These are phyloP conservation scores for Septoria petroselini DNA, from an alignment of 2,329 filamentous ascomycete genomes.

Conservation along the genomic window DNA sequence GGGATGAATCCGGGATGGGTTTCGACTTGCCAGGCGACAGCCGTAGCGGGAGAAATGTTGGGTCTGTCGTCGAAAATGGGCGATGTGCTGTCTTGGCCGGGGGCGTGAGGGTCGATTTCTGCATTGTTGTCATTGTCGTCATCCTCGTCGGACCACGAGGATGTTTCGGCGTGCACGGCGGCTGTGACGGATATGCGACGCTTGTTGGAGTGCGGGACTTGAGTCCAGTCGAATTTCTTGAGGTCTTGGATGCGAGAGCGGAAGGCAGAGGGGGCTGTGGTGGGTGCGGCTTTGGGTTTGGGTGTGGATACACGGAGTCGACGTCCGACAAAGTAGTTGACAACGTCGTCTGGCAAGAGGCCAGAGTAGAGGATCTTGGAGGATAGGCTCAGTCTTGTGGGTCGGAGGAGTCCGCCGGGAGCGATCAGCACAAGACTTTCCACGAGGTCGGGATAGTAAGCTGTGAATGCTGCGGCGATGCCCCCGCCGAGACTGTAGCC, in stretches of 20 bases:
- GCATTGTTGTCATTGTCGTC: slow-evolving; percentile 6
- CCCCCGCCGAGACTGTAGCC: slow-evolving; percentile 81
- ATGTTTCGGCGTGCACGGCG: slow-evolving; percentile 7
- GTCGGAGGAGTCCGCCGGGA: slow-evolving; percentile 72
- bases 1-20: slow-evolving; percentile 65
- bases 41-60: slow-evolving; percentile 56
- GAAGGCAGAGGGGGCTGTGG: not conserved
- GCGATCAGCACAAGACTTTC: slow-evolving; percentile 71
- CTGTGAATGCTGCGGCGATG: slow-evolving; percentile 66
- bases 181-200: slow-evolving; percentile 9
- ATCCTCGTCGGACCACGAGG: not conserved
- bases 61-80: slow-evolving; percentile 53
- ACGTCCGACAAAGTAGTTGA: slow-evolving; percentile 50
- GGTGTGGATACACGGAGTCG: slow-evolving; percentile 24
- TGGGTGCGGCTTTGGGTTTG: slow-evolving; percentile 2
- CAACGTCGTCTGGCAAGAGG: slow-evolving; percentile 58
- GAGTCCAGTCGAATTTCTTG: slow-evolving; percentile 11
- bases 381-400: slow-evolving; percentile 58
- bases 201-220: slow-evolving; percentile 5
- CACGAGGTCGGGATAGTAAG: slow-evolving; percentile 66
- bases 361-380: slow-evolving; percentile 64
- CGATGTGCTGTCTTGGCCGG: slow-evolving; percentile 25
- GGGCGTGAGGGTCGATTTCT: slow-evolving; percentile 21
- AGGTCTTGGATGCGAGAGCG: slow-evolving; percentile 7
- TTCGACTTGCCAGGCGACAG: slow-evolving; percentile 67